Base-by-base conservation (phyloP, 2,329 filamentous ascomycete genomes). In the Exserohilum rostratum region DNA sequence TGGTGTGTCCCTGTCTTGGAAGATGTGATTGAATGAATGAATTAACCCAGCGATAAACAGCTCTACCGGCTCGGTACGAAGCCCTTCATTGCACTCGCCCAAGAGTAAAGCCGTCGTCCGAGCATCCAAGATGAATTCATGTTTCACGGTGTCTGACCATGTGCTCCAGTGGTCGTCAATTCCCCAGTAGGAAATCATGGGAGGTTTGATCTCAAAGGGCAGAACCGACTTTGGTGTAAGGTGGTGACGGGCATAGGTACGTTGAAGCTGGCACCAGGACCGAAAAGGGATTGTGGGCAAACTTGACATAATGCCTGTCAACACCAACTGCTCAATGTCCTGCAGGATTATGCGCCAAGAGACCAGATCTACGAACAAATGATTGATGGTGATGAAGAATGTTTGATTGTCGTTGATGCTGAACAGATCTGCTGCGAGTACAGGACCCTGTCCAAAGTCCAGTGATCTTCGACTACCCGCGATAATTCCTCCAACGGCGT, bases 1-100 rank as follows among this genome's bases (percentile, higher is more conserved):
- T 7, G 83, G 84, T 0, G 76, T 64, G 0, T 54, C 45, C 10
- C 83, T 76, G 46, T 86, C 82, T 69, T 31, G 22, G 30, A 18
- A 85, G 69, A 0, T 81, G 80, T 44, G 76, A 80, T 1, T 83
- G 57, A 81, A 81, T 0, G 78, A 75, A 44, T 77, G 45, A 7
- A 65, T 31, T 9, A 71, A 44, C 6, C 60, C 58, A 4, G 67
- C 58, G 1, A 67, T 50, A 6, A 72, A 50, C 15, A 71, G 48
- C 22, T 72, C 70, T 2, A 67, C 46, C 0, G 78, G 72, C 34
- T 85, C n/a, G n/a, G 80, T 0, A 82, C 83, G 35, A 77, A 74
- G 59, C n/a, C n/a, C n/a, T n/a, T n/a, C n/a, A n/a, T n/a, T n/a
- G n/a, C n/a, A n/a, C n/a, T n/a, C n/a, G n/a, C n/a, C n/a, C n/a